Evolutionary conservation across 768 basidiomycete genomes (phyloP).

Genomic region (Terana coerulea): DNA sequence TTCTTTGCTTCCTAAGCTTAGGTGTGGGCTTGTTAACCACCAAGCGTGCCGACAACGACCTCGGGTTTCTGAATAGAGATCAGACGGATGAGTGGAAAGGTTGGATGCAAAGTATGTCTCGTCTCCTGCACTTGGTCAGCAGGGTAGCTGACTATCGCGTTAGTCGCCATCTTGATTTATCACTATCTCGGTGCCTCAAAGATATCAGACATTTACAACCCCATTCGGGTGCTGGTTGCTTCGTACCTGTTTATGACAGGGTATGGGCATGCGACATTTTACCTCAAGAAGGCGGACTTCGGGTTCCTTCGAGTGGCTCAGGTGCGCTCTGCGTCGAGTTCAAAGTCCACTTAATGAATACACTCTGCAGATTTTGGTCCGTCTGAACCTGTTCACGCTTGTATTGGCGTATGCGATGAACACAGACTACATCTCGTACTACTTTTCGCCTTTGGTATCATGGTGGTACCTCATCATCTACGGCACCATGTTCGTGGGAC

Average conservation of each 20-base stretch:
- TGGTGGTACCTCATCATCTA: conserved; percentile 91
- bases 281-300: conserved; percentile 87
- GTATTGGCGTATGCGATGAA: conserved; percentile 87
- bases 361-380: conserved; percentile 34
- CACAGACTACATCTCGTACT: conserved; percentile 88
- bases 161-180: conserved; percentile 89
- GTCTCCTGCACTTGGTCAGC: not conserved
- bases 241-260: conserved; percentile 93
- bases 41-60: conserved; percentile 72
- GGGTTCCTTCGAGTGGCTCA: conserved; percentile 73
- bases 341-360: not conserved
- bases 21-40: conserved; percentile 59
- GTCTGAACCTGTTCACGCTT: conserved; percentile 81
- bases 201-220: conserved; percentile 90
- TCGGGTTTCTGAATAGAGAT: conserved; percentile 86
- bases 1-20: conserved; percentile 53
- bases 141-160: conserved; percentile 8
- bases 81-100: conserved; percentile 98
- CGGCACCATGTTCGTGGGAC: conserved; percentile 67
- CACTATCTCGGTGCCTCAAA: conserved; percentile 90
- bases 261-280: conserved; percentile 86
- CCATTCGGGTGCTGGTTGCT: conserved; percentile 83
- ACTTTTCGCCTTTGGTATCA: conserved; percentile 86
- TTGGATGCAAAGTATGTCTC: conserved; percentile 87
- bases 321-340: conserved; percentile 33